Evolutionary conservation across 129 eudicot genomes (phyloP), one percentile per base, ranked within the genome.

Genomic region (Chrysanthemum lavandulifolium): DNA sequence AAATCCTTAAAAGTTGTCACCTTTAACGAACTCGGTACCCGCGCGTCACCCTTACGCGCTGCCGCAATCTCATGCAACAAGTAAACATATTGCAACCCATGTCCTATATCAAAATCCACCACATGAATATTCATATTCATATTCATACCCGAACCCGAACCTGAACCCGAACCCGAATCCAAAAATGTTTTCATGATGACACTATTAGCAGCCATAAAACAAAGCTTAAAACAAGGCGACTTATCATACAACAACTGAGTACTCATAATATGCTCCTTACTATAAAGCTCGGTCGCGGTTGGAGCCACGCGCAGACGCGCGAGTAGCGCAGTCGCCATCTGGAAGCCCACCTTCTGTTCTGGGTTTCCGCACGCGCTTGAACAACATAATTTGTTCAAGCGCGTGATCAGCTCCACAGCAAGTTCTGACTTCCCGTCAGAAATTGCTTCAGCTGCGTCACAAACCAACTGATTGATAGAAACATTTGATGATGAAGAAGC

Each of bases 191-290:
- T 87, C 43, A 86, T 62, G 51, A 90, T 90, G 0, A 90, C 82
- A 10, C 75, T 72, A 73, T 94, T 90, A 0, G 96, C 93, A 1
- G 91, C 89, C 86, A 87, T 79, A 63, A 88, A 83, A 18, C 89
- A 89, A 4, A 90, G 87, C 82, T 94, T 94, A 75, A 90, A 94
- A 57, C 97, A 94, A 1, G 97, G 96, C 2, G 98, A 94, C n/a
- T 69, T 79, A 13, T 94, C 96, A 75, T 84, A 86, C 11, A 94
- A 57, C 74, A 78, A 49, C 33, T 90, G 88, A 1, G 85, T 74
- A 1, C 89, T 77, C 8, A 64, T 8, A 27, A 76, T 64, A 47
- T 94, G 98, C 11, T 90, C 96, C 5, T 73, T 79, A 13, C 72
- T 48, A 81, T 69, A 83, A 2, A 94, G 59, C 81, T 86, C 96